phyloP scores from a whole-genome alignment of 208 protist species.

The Leishmania gerbilli region DNA sequence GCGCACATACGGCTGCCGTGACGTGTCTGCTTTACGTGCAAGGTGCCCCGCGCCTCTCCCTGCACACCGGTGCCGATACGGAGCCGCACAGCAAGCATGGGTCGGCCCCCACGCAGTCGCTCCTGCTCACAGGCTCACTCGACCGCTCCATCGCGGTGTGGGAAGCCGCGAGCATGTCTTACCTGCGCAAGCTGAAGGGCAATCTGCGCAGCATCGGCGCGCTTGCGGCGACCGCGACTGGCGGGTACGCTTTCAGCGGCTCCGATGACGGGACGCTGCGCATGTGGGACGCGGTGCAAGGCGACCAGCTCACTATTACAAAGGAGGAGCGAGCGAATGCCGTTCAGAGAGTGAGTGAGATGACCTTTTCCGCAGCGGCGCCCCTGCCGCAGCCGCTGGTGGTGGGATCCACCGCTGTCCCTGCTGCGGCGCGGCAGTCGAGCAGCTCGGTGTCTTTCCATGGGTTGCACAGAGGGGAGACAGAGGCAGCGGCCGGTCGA shows the following conservation, averaged over 20 bases:
- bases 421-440: not conserved
- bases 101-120: constrained; percentile 20
- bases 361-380: not conserved
- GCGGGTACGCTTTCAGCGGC: constrained; percentile 69
- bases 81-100: not conserved
- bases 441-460: not conserved
- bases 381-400: not conserved
- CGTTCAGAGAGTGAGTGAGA: not conserved
- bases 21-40: constrained; percentile 47
- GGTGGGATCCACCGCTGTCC: not conserved
- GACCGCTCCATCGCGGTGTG: constrained; percentile 75
- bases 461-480: not conserved
- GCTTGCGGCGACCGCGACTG: constrained; percentile 41
- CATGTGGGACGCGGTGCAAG: constrained; percentile 62
- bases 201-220: constrained; percentile 43
- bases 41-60: not conserved
- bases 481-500: too few species aligned
- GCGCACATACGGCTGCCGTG: constrained; percentile 52
- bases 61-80: not conserved
- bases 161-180: constrained; percentile 53
- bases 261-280: constrained; percentile 66
- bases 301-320: constrained; percentile 40
- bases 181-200: constrained; percentile 47
- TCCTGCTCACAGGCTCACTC: constrained; percentile 62
- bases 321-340: constrained; percentile 27